Evolutionary conservation across 805 yeast species (phyloP), one percentile per base, ranked within the genome.

Genomic region (Hyphopichia homilentoma): DNA sequence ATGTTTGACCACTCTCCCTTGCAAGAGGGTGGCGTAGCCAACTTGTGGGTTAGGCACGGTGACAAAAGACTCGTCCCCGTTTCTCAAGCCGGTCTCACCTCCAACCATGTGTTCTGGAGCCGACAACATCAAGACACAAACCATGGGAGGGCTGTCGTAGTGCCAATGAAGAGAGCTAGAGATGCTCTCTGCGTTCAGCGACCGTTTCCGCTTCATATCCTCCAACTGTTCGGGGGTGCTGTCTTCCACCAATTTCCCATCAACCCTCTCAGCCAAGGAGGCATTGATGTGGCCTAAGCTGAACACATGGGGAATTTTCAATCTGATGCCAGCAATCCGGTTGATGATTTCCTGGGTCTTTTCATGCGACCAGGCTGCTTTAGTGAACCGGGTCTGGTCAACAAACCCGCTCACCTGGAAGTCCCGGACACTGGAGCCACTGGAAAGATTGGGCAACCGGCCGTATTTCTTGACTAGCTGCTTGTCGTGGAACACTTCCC

Each of bases 1-100:
- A 39, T 71, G 76, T 40, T 57, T 64, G 16, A 71, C 47, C 21
- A 68, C 54, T 33, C 72, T 55, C 6, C 75, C 76, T 46, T 70
- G 75, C 27, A 70, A 51, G n/a, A 70, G 50, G 14, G 70, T 59
- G n/a, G 73, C 75, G 45, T 65, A 63, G n/a, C 77, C 78, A 40
- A 54, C 57, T 19, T 62, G 61, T 22, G 77, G 77, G 7, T 71
- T 73, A 1, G 55, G 24, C 16, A 34, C 28, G 17, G 27, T 21
- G 4, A 34, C 21, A 15, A 34, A 21, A 11, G 24, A 18, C 32
- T 39, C 36, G 43, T 38, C 16, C 44, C 41, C 30, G 36, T 30
- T 34, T 50, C 44, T 30, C 47, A 41, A 5, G 45, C 29, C 23
- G 3, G 41, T 35, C 21, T 38, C 31, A 12, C 41, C 39, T 8